Percentiles rank a stretch among this genome's conserved stretches.
Evolutionary conservation across 768 basidiomycete genomes (phyloP).

Genomic region (Mrakia blollopis): DNA sequence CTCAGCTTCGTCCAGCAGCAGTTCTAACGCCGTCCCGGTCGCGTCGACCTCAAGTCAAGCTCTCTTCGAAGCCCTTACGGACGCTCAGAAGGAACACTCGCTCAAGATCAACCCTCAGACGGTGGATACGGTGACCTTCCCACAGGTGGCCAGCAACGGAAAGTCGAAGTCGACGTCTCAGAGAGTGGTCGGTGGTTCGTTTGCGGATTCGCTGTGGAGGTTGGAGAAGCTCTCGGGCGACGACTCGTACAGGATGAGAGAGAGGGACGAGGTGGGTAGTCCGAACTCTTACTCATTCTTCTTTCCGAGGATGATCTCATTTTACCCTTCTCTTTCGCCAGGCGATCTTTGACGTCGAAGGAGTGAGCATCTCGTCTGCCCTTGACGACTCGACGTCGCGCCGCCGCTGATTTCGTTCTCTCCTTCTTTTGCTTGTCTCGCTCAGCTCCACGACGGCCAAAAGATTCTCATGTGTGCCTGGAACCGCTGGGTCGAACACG

Average conservation of each 20-base stretch:
- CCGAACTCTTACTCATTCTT: not conserved
- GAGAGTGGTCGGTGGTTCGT: not conserved
- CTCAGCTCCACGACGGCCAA: constrained; percentile 20
- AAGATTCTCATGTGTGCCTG: constrained; percentile 21
- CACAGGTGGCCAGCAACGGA: not conserved
- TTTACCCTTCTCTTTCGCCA: not conserved
- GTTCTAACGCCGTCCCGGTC: not conserved
- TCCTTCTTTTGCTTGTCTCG: too few relatives aligned
- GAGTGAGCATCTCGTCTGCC: constrained; percentile 2
- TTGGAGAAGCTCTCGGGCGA: not conserved
- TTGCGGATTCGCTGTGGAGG: not conserved
- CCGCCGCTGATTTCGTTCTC: not conserved
- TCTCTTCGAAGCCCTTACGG: not conserved
- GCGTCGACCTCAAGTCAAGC: not conserved
- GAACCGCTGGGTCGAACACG: constrained; percentile 19
- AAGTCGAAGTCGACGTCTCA: not conserved
- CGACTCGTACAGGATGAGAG: not conserved
- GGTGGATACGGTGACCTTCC: not conserved
- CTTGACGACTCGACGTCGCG: too few relatives aligned
- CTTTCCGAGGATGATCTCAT: not conserved
- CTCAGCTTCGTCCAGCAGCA: not conserved
- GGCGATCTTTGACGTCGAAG: constrained; percentile 23
- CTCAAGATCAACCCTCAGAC: not conserved
- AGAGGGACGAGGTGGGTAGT: not conserved
- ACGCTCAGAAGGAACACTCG: not conserved